phyloP scores from a whole-genome alignment of 306 rosid species.

The Dryas octopetala region DNA sequence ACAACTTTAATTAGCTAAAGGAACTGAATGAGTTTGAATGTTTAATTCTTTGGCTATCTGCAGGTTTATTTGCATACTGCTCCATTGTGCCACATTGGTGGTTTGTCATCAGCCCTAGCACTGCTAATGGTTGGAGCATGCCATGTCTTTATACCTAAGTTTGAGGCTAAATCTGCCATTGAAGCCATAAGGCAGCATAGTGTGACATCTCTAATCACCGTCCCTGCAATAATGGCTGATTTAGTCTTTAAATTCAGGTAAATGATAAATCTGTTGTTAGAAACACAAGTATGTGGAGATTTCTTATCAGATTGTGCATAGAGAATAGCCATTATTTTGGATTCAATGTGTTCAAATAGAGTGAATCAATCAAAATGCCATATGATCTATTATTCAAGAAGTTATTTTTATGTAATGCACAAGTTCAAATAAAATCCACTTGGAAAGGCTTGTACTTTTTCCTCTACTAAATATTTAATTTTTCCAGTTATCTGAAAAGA shows the following conservation, averaged over 20 bases:
- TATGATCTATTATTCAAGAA: background rate
- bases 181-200: constrained; percentile 46
- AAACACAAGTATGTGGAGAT: background rate
- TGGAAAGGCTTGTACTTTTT: background rate
- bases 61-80: constrained; percentile 88
- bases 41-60: constrained; percentile 17
- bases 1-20: background rate
- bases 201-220: constrained; percentile 90
- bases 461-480: background rate
- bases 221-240: constrained; percentile 86
- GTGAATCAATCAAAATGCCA: background rate
- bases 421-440: no score
- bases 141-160: constrained; percentile 78
- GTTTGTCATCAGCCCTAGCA: constrained; percentile 84
- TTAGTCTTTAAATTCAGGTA: constrained; percentile 60
- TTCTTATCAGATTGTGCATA: background rate
- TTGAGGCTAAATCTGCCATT: constrained; percentile 57
- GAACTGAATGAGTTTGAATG: constrained; percentile 9
- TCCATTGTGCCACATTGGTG: constrained; percentile 91
- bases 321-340: background rate
- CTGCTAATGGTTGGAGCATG: constrained; percentile 81
- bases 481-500: constrained; percentile 13
- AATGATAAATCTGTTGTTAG: background rate
- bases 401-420: no score
- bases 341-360: background rate